Evolutionary conservation across 2,329 filamentous ascomycete genomes (phyloP).

Genomic region (Ophiostoma australiae): DNA sequence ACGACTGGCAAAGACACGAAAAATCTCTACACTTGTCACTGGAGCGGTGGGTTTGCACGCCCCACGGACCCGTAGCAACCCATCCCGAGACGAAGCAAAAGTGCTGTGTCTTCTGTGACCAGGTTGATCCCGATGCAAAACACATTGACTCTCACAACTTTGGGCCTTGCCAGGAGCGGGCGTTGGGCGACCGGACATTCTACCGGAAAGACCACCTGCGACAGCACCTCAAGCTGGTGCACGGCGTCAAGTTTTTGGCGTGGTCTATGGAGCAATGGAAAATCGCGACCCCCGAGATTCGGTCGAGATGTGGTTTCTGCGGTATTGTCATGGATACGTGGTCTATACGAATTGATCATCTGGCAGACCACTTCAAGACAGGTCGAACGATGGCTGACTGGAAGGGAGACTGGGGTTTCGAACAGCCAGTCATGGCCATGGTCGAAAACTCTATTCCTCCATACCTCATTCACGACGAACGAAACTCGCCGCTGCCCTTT

Average conservation of each 20-base stretch:
- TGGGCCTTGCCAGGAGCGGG: conserved; percentile 62
- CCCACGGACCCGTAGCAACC: conserved; percentile 51
- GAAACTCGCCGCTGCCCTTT: conserved; percentile 53
- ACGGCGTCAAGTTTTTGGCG: conserved; percentile 55
- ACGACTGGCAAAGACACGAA: conserved; percentile 67
- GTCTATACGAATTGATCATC: conserved; percentile 56
- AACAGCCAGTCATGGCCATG: conserved; percentile 55
- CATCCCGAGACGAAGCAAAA: conserved; percentile 55
- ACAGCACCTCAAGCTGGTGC: conserved; percentile 59
- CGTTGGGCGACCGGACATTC: conserved; percentile 57
- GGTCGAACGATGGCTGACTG: conserved; percentile 63
- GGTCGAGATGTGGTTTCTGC: conserved; percentile 63
- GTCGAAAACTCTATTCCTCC: conserved; percentile 64
- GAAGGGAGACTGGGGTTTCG: conserved; percentile 67
- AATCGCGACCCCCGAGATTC: conserved; percentile 54
- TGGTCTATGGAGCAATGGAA: conserved; percentile 65
- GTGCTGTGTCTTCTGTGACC: conserved; percentile 57
- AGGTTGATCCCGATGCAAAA: conserved; percentile 49
- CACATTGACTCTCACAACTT: conserved; percentile 58
- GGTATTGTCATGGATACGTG: conserved; percentile 58
- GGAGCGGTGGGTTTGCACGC: conserved; percentile 61
- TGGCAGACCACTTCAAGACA: conserved; percentile 64
- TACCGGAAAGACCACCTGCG: conserved; percentile 64
- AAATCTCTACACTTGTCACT: conserved; percentile 62
- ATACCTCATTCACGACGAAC: conserved; percentile 61